These are phyloP conservation scores for Neurospora sp. DNA, from an alignment of 495 filamentous ascomycete genomes.

Conservation along the genomic window DNA sequence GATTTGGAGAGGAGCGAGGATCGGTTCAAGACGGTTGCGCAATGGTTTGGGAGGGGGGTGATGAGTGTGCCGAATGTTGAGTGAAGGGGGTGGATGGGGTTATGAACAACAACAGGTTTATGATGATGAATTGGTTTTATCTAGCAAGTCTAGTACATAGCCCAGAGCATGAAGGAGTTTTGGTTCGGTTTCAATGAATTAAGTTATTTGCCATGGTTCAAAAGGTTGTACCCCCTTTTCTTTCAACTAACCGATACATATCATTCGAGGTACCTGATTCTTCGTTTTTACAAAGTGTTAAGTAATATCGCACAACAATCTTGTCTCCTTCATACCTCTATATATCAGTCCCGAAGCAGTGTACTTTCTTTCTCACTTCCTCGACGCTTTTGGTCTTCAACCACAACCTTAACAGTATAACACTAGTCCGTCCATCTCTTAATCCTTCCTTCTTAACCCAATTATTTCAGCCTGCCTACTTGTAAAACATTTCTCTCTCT, in stretches of 20 bases:
- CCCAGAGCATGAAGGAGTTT: background rate
- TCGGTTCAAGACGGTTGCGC: constrained; percentile 76
- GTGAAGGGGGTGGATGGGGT: constrained; percentile 2
- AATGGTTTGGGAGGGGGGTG: constrained; percentile 91
- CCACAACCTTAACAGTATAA: background rate
- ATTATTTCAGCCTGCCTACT: background rate
- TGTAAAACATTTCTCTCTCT: background rate
- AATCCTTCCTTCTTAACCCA: background rate
- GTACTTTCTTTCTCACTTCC: too few species aligned
- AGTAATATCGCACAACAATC: too few species aligned
- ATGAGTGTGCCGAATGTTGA: constrained; percentile 48
- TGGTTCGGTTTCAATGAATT: background rate
- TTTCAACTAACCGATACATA: too few species aligned
- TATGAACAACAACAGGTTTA: background rate
- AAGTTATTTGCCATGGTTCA: background rate
- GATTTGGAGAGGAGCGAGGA: constrained; percentile 72
- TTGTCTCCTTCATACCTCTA: too few species aligned
- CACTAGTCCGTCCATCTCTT: background rate
- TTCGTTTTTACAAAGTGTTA: too few species aligned
- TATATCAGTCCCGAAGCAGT: too few species aligned
- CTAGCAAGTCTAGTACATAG: background rate
- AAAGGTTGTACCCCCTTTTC: too few species aligned
- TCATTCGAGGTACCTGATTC: too few species aligned
- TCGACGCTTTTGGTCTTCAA: background rate
- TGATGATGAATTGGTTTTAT: background rate